Conservation (phyloP, 768 basidiomycete species). For the Amanita exitialis region DNA sequence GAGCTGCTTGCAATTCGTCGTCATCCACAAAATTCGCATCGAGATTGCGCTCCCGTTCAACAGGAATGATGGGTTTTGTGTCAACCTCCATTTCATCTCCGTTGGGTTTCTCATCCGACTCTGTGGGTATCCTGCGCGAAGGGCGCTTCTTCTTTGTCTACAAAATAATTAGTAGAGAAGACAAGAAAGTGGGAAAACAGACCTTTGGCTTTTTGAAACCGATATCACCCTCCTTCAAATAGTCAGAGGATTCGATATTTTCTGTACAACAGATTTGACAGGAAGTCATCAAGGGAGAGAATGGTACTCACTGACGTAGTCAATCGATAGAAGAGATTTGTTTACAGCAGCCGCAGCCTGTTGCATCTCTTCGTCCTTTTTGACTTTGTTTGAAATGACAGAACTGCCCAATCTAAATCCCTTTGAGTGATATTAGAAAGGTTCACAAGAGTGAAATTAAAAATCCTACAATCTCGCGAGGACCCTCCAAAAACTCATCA, state of each 20-base stretch:
- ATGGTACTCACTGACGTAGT: slow-evolving; percentile 72
- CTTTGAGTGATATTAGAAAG: slow-evolving; percentile 25
- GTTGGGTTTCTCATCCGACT: slow-evolving; percentile 31
- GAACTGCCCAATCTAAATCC: slow-evolving; percentile 82
- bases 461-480: slow-evolving; percentile 50
- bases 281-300: slow-evolving; percentile 5
- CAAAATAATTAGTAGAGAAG: slow-evolving; percentile 5
- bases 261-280: slow-evolving; percentile 32
- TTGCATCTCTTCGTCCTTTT: slow-evolving; percentile 35
- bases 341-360: slow-evolving; percentile 58
- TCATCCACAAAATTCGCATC: slow-evolving; percentile 94
- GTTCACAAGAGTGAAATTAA: neutral
- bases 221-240: slow-evolving; percentile 81
- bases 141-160: slow-evolving; percentile 92
- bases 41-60: slow-evolving; percentile 50
- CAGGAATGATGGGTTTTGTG: slow-evolving; percentile 51
- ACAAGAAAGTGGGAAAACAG: slow-evolving; percentile 32
- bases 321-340: slow-evolving; percentile 73
- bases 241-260: slow-evolving; percentile 80
- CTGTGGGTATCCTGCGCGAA: slow-evolving; percentile 53
- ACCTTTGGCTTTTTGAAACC: slow-evolving; percentile 96
- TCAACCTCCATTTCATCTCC: slow-evolving; percentile 76
- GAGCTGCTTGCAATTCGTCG: slow-evolving; percentile 91
- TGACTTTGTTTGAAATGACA: slow-evolving; percentile 26
- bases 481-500: slow-evolving; percentile 79